Evolutionary conservation across 176 grass and related monocot genomes (phyloP).

Genomic region (Musa beccarii): DNA sequence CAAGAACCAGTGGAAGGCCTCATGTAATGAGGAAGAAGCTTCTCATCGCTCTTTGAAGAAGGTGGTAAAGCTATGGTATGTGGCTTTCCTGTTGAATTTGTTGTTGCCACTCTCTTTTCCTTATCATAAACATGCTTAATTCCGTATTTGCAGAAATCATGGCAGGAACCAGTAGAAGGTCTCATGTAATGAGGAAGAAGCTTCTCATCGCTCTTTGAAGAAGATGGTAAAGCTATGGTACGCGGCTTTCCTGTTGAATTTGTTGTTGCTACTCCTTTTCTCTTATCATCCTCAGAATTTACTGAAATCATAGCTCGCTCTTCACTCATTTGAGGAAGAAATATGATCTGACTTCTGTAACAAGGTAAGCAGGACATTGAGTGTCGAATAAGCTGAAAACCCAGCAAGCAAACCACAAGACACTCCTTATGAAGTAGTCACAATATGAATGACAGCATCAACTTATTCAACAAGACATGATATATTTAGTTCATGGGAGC

Average conservation of each 20-base stretch:
- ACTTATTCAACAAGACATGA: too few species aligned
- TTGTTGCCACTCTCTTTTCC: not conserved
- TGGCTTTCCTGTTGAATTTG: not conserved
- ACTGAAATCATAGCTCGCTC: conserved; percentile 48
- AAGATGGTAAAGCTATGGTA: conserved; percentile 4
- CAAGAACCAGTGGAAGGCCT: conserved; percentile 58
- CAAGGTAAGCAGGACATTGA: too few species aligned
- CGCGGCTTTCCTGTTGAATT: not conserved
- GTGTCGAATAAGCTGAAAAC: too few species aligned
- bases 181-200: conserved; percentile 58
- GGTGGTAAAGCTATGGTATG: conserved; percentile 1
- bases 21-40: conserved; percentile 53
- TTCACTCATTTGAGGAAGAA: too few species aligned
- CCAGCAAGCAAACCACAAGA: too few species aligned
- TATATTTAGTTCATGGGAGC: too few species aligned
- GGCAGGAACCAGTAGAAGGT: conserved; percentile 60
- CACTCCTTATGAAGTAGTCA: too few species aligned
- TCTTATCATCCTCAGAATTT: conserved; percentile 41
- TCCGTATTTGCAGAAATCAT: conserved; percentile 76
- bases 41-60: not conserved
- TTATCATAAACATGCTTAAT: conserved; percentile 23
- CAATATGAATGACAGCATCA: too few species aligned
- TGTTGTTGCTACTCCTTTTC: not conserved
- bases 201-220: conserved; percentile 6
- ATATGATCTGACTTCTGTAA: too few species aligned